Evolutionary conservation across 305 asterid species (phyloP).

Genomic region (Salvia sclarea): DNA sequence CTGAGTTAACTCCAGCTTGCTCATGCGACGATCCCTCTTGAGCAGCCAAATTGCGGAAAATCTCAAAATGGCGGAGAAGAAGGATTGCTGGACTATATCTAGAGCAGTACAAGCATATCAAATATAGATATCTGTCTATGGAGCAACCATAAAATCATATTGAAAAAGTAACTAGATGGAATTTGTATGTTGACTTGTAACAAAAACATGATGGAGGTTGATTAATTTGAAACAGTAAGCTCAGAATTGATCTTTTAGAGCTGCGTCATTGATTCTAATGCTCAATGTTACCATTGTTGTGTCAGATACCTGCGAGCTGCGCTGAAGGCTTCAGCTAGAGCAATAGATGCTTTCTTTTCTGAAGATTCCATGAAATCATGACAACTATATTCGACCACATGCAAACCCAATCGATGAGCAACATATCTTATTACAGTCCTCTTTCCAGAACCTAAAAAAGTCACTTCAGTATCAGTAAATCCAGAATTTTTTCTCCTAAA

Average conservation of each 20-base stretch:
- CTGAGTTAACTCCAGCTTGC: slow-evolving; percentile 77
- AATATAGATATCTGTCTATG: slow-evolving; percentile 12
- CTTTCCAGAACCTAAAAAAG: slow-evolving; percentile 82
- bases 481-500: slow-evolving; percentile 1
- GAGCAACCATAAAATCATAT: slow-evolving; percentile 24
- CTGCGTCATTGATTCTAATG: slow-evolving; percentile 17
- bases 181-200: slow-evolving; percentile 18
- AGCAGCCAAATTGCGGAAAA: slow-evolving; percentile 62
- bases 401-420: slow-evolving; percentile 86
- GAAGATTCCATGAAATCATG: slow-evolving; percentile 74
- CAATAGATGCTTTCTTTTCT: slow-evolving; percentile 77
- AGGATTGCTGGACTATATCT: slow-evolving; percentile 88
- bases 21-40: slow-evolving; percentile 81
- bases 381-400: slow-evolving; percentile 88
- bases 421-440: slow-evolving; percentile 78
- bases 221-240: slow-evolving; percentile 18
- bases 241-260: slow-evolving; percentile 20
- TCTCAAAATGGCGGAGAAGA: slow-evolving; percentile 95
- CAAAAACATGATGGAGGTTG: neutral
- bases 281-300: slow-evolving; percentile 28
- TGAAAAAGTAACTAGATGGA: neutral
- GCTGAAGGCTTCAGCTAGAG: slow-evolving; percentile 82
- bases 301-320: slow-evolving; percentile 72
- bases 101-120: slow-evolving; percentile 35
- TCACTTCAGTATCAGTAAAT: slow-evolving; percentile 29